phyloP scores from a whole-genome alignment of 805 yeast species.

The Candida cerambycidarum region DNA sequence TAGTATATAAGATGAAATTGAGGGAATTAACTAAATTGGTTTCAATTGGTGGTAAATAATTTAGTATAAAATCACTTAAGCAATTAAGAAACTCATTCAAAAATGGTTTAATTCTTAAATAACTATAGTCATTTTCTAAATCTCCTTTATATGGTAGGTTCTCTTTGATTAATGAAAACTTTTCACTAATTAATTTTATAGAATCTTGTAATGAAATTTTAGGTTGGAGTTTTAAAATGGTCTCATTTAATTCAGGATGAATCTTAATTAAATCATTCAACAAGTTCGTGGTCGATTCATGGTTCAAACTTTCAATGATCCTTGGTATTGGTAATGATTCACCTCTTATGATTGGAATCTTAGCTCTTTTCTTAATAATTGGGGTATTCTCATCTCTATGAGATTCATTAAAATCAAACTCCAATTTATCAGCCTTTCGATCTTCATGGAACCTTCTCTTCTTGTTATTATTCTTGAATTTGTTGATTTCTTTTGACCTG shows the following conservation, averaged over 20 bases:
- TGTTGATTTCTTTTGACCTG: slow-evolving; percentile 1
- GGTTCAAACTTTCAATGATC: slow-evolving; percentile 67
- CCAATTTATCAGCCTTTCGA: slow-evolving; percentile 8
- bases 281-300: slow-evolving; percentile 50
- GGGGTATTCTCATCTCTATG: background rate
- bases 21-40: slow-evolving; percentile 52
- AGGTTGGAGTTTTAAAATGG: slow-evolving; percentile 55
- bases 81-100: slow-evolving; percentile 69
- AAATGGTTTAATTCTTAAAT: slow-evolving; percentile 64
- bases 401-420: slow-evolving; percentile 1
- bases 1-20: slow-evolving; percentile 61
- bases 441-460: slow-evolving; percentile 19
- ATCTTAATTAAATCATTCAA: slow-evolving; percentile 51
- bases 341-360: slow-evolving; percentile 50
- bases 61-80: slow-evolving; percentile 70
- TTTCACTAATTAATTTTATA: slow-evolving; percentile 46
- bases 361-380: slow-evolving; percentile 27
- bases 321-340: slow-evolving; percentile 62
- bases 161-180: slow-evolving; percentile 44
- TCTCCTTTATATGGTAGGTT: slow-evolving; percentile 78
- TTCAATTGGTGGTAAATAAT: slow-evolving; percentile 72
- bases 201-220: slow-evolving; percentile 55
- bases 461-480: background rate
- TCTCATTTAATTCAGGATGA: slow-evolving; percentile 61
- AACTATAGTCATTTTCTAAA: slow-evolving; percentile 70